Base-by-base conservation (phyloP, 1,139 yeast genomes). In the Yamadazyma membranifaciens region DNA sequence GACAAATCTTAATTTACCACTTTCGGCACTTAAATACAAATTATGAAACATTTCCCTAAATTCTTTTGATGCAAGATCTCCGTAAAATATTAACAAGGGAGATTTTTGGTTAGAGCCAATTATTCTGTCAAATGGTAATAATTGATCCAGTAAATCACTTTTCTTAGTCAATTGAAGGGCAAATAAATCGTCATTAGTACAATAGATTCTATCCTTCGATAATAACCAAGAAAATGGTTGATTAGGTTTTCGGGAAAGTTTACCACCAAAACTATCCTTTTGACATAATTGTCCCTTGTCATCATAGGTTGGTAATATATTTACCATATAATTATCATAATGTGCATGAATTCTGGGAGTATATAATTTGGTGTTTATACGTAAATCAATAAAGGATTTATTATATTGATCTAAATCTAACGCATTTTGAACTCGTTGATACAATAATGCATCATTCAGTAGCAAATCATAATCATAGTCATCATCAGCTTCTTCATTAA, bases 261-360 rank as follows among this genome's bases (percentile, higher is more conserved):
- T 61, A 22, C 56, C 53, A 2, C 77, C 76, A 52, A 71, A 70
- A 1, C 69, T 60, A 44, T 70, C 76, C 2, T 41, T 47, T 3
- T 57, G 33, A 45, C 75, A 72, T 20, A 39, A 31, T 37, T 56
- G 52, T 9, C 39, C 48, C 49, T 51, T 29, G 49, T 51, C 2
- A 25, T 52, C 46, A 17, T 37, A 35, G 6, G 14, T 29, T 9
- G 36, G 34, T 13, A 35, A 20, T 6, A 67, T 63, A 0, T 56
- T 47, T 1, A 61, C 46, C 4, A 57, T 60, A 52, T 77, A 86
- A 54, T 73, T 67, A 41, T 73, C 72, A 52, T 73, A 83, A 43
- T 85, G 87, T 1, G 89, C 66, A 48, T 80, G 78, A 20, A 87
- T 69, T 38, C 82, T 64, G 3, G 96, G 88, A 1, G 85, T 65